Evolutionary conservation across 257 asterid genomes (phyloP).

Genomic region (Nicotiana paniculata): DNA sequence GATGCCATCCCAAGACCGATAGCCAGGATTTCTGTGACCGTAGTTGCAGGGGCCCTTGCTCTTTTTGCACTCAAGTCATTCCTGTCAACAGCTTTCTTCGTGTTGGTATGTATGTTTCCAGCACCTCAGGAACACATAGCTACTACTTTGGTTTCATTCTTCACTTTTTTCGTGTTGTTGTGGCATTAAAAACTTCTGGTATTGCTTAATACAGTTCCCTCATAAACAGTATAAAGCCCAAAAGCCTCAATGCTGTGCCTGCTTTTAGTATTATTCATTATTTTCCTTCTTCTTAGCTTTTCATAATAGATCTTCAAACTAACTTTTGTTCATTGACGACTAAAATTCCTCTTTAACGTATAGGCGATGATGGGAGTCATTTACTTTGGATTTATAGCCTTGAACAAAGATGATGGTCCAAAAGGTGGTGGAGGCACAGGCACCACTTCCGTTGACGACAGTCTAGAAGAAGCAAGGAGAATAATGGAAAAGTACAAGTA

Average conservation of each 20-base stretch:
- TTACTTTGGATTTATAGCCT: conserved; percentile 71
- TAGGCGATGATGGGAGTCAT: conserved; percentile 94
- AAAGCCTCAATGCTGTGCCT: not conserved
- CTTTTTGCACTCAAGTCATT: conserved; percentile 73
- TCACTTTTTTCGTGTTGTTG: not conserved
- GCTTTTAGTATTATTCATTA: not conserved
- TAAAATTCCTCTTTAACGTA: conserved; percentile 8
- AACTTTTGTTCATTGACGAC: not conserved
- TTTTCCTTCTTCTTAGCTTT: not conserved
- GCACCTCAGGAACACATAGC: no score
- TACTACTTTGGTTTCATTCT: not conserved
- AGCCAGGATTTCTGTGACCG: conserved; percentile 64
- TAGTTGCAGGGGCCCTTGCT: conserved; percentile 43
- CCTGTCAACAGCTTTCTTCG: conserved; percentile 78
- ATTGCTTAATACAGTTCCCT: not conserved
- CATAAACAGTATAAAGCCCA: not conserved
- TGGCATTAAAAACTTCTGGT: not conserved
- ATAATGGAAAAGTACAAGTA: conserved; percentile 95
- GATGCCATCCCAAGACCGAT: conserved; percentile 75
- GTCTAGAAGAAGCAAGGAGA: conserved; percentile 85
- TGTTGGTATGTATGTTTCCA: conserved; percentile 66
- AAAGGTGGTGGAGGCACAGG: conserved; percentile 39
- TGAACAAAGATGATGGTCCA: conserved; percentile 79
- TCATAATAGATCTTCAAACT: not conserved
- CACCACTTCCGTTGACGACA: conserved; percentile 59